Conservation (phyloP, 176 grass and related monocot species). For the Microstegium vimineum region DNA sequence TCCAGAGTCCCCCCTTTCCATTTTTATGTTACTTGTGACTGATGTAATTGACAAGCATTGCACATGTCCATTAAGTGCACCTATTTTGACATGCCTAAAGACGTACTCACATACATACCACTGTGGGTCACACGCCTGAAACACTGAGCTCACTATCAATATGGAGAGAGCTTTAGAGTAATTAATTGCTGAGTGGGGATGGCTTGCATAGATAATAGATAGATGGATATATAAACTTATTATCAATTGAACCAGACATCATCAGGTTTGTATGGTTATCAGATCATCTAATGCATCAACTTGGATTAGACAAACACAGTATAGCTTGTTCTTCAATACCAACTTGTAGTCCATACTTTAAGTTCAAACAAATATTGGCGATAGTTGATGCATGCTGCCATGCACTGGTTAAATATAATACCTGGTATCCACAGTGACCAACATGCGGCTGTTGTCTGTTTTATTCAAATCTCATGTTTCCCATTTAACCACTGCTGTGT, state of each 20-base stretch:
- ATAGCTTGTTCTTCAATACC: slow-evolving; percentile 11
- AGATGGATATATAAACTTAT: not conserved
- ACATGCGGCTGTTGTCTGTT: not conserved
- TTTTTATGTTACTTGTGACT: not conserved
- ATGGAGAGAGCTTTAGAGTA: not conserved
- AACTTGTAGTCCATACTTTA: not conserved
- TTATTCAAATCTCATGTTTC: not conserved
- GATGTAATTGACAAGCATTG: not conserved
- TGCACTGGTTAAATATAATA: not conserved
- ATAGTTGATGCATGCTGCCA: not conserved
- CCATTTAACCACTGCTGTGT: not conserved
- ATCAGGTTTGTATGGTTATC: not conserved
- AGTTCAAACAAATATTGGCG: not conserved
- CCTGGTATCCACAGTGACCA: not conserved
- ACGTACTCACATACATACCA: not conserved
- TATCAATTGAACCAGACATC: not conserved
- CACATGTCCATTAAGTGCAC: not conserved
- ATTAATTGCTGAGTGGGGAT: not conserved
- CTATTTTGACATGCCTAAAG: not conserved
- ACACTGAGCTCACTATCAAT: not conserved
- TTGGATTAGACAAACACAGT: not conserved
- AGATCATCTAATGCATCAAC: not conserved
- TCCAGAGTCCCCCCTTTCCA: not conserved
- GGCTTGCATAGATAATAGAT: not conserved
- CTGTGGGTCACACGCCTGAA: not conserved